phyloP scores from a whole-genome alignment of 1,284 basidiomycete genomes.

The Cryptococcus jaspeensis region DNA sequence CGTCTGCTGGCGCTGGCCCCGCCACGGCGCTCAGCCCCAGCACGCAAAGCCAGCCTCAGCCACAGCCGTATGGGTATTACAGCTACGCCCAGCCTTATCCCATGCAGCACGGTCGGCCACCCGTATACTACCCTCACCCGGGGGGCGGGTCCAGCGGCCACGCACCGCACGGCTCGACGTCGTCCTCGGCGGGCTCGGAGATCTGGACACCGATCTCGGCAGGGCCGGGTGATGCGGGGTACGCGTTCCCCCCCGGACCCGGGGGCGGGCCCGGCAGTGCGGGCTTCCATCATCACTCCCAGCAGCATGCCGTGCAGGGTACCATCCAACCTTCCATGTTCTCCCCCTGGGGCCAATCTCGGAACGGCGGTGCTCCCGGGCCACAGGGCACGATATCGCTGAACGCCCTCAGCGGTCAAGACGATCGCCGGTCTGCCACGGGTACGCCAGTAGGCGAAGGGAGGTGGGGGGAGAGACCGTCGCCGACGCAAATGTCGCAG shows the following conservation, averaged over 20 bases:
- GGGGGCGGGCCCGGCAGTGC: too few relatives aligned
- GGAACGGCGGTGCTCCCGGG: neutral
- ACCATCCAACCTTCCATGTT: slow-evolving; percentile 13
- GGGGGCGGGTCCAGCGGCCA: slow-evolving; percentile 1
- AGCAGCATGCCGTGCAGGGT: slow-evolving; percentile 1
- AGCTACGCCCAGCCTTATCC: neutral
- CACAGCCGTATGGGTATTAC: neutral
- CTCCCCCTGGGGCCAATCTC: slow-evolving; percentile 5
- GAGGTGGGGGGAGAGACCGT: neutral
- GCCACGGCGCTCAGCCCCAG: neutral
- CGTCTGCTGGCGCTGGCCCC: slow-evolving; percentile 2
- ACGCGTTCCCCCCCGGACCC: neutral
- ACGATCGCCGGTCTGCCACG: neutral
- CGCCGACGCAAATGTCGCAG: neutral
- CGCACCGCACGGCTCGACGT: slow-evolving; percentile 5
- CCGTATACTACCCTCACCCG: neutral
- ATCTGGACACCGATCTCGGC: slow-evolving; percentile 11
- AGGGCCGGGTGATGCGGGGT: neutral
- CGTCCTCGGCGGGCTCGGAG: slow-evolving; percentile 7
- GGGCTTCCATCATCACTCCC: neutral
- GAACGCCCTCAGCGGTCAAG: neutral
- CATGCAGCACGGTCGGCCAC: neutral
- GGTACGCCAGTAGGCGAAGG: neutral
- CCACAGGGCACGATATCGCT: neutral
- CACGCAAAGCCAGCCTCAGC: slow-evolving; percentile 1